Conservation (phyloP, 163 green algal species). For the Prototheca wickerhamii region DNA sequence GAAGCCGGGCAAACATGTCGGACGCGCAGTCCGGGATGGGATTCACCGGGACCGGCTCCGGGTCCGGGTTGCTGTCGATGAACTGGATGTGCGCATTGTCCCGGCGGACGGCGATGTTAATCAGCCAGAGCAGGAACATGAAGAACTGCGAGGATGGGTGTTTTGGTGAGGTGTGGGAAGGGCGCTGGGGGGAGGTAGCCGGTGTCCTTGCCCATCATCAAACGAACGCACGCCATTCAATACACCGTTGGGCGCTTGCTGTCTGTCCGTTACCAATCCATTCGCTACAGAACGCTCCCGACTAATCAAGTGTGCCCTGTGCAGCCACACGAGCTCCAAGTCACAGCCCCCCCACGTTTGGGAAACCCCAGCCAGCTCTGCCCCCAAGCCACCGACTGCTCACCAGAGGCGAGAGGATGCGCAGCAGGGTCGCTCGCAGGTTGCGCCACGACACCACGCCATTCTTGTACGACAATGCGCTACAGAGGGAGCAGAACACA, state of each 20-base stretch:
- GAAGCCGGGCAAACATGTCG: constrained; percentile 25
- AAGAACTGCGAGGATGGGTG: constrained; percentile 17
- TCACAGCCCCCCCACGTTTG: too few relatives aligned
- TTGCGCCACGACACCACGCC: constrained; percentile 61
- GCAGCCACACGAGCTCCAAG: too few relatives aligned
- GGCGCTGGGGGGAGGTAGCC: too few relatives aligned
- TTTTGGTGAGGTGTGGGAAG: background rate
- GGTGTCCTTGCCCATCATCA: too few relatives aligned
- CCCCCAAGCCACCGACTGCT: too few relatives aligned
- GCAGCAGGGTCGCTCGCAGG: constrained; percentile 47
- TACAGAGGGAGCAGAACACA: constrained; percentile 48
- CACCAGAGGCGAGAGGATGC: constrained; percentile 45
- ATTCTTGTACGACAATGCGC: constrained; percentile 63
- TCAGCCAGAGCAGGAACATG: constrained; percentile 26
- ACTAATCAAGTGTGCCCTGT: too few relatives aligned
- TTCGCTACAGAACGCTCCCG: too few relatives aligned
- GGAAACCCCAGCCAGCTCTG: too few relatives aligned
- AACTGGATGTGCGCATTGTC: constrained; percentile 25
- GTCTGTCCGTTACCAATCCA: too few relatives aligned
- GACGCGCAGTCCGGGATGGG: constrained; percentile 37
- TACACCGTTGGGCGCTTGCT: too few relatives aligned
- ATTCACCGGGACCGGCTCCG: constrained; percentile 13
- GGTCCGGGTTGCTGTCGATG: constrained; percentile 17
- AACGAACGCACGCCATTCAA: too few relatives aligned
- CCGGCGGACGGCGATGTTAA: constrained; percentile 28